These are phyloP conservation scores for Steccherinum ochraceum DNA, from an alignment of 768 basidiomycete genomes.

Conservation along the genomic window DNA sequence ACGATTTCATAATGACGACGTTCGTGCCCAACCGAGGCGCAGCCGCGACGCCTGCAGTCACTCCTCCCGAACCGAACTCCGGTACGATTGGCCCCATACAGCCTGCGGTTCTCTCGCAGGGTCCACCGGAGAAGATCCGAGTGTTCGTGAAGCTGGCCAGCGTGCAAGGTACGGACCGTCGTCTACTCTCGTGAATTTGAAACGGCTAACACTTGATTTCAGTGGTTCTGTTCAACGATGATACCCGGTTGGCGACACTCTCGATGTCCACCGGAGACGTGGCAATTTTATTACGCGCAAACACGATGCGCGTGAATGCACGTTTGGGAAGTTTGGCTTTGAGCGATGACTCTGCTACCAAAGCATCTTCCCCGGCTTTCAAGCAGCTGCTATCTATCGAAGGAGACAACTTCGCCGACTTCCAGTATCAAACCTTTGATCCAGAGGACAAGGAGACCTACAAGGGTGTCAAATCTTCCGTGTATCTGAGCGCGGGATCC, in stretches of 20 bases:
- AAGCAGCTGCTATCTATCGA: slow-evolving; percentile 89
- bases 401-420: slow-evolving; percentile 89
- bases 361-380: slow-evolving; percentile 57
- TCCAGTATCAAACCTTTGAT: slow-evolving; percentile 90
- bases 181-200: background rate
- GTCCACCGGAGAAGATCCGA: slow-evolving; percentile 50
- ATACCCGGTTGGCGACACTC: slow-evolving; percentile 71
- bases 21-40: slow-evolving; percentile 53
- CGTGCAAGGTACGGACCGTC: slow-evolving; percentile 55
- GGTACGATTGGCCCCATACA: background rate
- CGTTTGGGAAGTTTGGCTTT: slow-evolving; percentile 80
- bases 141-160: slow-evolving; percentile 80
- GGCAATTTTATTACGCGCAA: slow-evolving; percentile 61
- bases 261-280: slow-evolving; percentile 89
- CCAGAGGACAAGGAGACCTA: slow-evolving; percentile 58
- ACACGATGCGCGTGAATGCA: slow-evolving; percentile 72
- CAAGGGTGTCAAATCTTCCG: slow-evolving; percentile 75
- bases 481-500: slow-evolving; percentile 82
- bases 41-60: background rate
- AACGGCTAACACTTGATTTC: background rate
- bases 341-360: slow-evolving; percentile 58
- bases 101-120: slow-evolving; percentile 3
- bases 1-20: slow-evolving; percentile 97
- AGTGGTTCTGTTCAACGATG: slow-evolving; percentile 78
- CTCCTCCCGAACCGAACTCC: background rate